Evolutionary conservation across 306 rosid genomes (phyloP).

Genomic region (Betula pendula): DNA sequence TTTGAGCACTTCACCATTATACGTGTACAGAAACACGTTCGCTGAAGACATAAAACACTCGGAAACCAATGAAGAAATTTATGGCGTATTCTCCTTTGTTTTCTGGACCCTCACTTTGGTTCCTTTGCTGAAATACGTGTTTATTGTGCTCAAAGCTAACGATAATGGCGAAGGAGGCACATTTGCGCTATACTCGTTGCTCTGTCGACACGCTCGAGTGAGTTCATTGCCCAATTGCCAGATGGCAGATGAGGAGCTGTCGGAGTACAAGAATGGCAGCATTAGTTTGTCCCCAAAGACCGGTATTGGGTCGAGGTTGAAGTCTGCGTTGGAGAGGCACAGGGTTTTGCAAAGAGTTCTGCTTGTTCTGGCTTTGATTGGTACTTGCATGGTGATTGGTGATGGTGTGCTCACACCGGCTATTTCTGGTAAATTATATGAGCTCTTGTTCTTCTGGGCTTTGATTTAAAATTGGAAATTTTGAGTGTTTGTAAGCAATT

Average conservation of each 20-base stretch:
- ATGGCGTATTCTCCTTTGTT: conserved; percentile 82
- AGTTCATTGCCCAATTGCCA: conserved; percentile 75
- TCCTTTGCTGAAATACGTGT: conserved; percentile 82
- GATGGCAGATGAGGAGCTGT: conserved; percentile 66
- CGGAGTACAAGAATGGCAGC: conserved; percentile 55
- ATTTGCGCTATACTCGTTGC: conserved; percentile 83
- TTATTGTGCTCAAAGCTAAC: conserved; percentile 80
- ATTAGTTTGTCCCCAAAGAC: conserved; percentile 26
- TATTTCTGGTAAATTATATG: conserved; percentile 62
- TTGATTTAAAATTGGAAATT: conserved; percentile 9
- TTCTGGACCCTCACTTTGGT: conserved; percentile 88
- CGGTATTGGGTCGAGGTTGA: conserved; percentile 48
- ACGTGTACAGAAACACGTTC: conserved; percentile 80
- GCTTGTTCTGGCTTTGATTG: conserved; percentile 87
- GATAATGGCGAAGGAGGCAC: conserved; percentile 99
- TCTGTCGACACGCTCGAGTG: conserved; percentile 82
- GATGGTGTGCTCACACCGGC: conserved; percentile 96
- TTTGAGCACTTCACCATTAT: conserved; percentile 89
- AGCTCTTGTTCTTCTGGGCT: neutral
- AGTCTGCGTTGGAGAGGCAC: conserved; percentile 62
- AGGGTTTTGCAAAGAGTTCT: conserved; percentile 67
- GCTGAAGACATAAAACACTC: conserved; percentile 64
- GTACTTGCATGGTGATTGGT: conserved; percentile 96
- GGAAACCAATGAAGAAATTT: conserved; percentile 70
- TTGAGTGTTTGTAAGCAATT: conserved; percentile 19